These are phyloP conservation scores for Knufia petricola DNA, from an alignment of 2,329 filamentous ascomycete species.

Conservation along the genomic window DNA sequence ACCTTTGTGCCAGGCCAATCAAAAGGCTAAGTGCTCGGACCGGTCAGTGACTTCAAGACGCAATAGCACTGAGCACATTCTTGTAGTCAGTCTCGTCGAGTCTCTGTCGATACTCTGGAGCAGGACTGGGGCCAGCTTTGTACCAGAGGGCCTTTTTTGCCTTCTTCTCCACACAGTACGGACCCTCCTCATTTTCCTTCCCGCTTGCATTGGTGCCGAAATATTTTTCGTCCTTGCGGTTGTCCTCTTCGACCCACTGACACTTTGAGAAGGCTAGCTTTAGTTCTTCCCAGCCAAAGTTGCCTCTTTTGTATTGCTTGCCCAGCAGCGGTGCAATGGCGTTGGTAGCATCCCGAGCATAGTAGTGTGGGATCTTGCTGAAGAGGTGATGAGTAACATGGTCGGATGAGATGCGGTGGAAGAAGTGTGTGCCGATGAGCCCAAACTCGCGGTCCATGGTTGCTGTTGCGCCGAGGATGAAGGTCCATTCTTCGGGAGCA, in stretches of 20 bases:
- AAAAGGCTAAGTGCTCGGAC: no score
- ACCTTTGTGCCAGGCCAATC: no score
- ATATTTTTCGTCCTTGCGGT: not conserved
- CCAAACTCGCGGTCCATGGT: constrained; percentile 58
- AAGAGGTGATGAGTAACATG: constrained; percentile 57
- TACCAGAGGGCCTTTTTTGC: not conserved
- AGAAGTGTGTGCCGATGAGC: constrained; percentile 54
- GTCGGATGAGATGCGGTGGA: constrained; percentile 57
- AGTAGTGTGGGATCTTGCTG: constrained; percentile 53
- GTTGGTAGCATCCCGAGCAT: constrained; percentile 49
- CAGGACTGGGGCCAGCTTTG: not conserved
- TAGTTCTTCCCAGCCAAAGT: constrained; percentile 38
- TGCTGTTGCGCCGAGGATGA: constrained; percentile 51
- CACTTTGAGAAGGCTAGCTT: constrained; percentile 40
- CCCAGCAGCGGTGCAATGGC: constrained; percentile 50
- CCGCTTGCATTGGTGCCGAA: not conserved
- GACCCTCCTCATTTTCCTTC: not conserved
- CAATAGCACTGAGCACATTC: not conserved
- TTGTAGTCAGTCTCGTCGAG: not conserved
- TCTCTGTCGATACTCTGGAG: not conserved
- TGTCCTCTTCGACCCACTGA: constrained; percentile 39
- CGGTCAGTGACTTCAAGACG: not conserved
- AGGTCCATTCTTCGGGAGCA: constrained; percentile 51
- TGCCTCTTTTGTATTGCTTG: constrained; percentile 38
- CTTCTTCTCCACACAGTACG: not conserved